phyloP scores from a whole-genome alignment of 768 basidiomycete species.

The Trametes punicea region DNA sequence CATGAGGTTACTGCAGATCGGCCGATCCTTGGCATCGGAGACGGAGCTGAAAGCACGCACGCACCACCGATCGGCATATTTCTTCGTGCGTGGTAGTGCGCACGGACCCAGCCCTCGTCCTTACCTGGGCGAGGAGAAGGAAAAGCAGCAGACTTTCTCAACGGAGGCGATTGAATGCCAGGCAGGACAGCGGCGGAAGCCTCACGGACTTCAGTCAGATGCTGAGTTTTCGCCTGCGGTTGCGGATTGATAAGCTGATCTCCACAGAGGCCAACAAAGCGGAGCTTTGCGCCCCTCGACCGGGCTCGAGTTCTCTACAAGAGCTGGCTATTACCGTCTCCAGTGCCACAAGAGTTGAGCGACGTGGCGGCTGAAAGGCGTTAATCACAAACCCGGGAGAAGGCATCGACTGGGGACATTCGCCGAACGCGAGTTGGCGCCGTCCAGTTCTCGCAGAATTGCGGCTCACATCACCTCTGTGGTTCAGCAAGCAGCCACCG shows the following conservation, averaged over 20 bases:
- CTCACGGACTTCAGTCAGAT: constrained; percentile 10
- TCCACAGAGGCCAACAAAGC: background rate
- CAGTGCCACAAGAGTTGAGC: background rate
- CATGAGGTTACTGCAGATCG: constrained; percentile 8
- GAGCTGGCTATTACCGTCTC: background rate
- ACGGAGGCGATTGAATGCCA: background rate
- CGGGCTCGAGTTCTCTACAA: background rate
- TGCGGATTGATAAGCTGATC: background rate
- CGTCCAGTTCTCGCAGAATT: background rate
- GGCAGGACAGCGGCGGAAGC: background rate
- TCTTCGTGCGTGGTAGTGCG: no score
- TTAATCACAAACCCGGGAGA: background rate
- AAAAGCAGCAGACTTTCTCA: background rate
- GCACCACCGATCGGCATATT: background rate
- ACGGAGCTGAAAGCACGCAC: background rate
- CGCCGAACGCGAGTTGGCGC: background rate
- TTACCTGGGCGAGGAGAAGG: background rate
- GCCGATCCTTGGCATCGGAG: background rate
- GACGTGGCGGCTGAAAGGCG: background rate
- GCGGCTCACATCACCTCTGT: background rate
- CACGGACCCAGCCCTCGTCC: no score
- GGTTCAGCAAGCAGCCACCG: background rate
- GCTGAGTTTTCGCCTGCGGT: background rate
- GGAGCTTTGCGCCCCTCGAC: background rate
- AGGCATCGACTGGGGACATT: background rate